These are phyloP conservation scores for Thermoascus crustaceus DNA, from an alignment of 2,329 filamentous ascomycete species.

Conservation along the genomic window DNA sequence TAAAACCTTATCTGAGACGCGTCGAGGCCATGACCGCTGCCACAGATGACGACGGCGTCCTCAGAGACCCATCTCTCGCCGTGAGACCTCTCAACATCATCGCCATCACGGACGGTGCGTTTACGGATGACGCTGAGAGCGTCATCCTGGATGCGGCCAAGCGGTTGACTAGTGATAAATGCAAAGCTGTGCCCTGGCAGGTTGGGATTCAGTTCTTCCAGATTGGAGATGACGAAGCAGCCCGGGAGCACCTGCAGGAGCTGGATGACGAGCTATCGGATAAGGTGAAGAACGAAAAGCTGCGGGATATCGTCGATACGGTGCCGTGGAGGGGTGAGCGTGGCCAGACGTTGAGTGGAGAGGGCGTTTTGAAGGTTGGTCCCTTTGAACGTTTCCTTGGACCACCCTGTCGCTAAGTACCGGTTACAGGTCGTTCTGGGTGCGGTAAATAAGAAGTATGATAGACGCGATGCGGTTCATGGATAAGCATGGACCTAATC, in stretches of 20 bases:
- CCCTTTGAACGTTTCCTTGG: neutral
- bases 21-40: conserved; percentile 39
- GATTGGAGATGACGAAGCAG: conserved; percentile 64
- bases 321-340: conserved; percentile 58
- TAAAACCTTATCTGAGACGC: conserved; percentile 60
- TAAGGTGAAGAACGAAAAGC: conserved; percentile 33
- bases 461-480: conserved; percentile 34
- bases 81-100: conserved; percentile 84
- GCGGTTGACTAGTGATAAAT: conserved; percentile 53
- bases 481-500: conserved; percentile 11
- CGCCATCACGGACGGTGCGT: conserved; percentile 80
- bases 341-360: conserved; percentile 50
- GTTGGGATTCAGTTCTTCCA: conserved; percentile 95
- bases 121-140: conserved; percentile 69
- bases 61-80: conserved; percentile 19
- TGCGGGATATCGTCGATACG: conserved; percentile 89
- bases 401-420: neutral
- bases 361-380: conserved; percentile 63
- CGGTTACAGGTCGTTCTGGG: conserved; percentile 54
- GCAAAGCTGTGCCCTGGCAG: conserved; percentile 69
- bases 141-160: conserved; percentile 60
- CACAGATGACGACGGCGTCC: conserved; percentile 26
- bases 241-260: conserved; percentile 56
- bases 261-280: conserved; percentile 67
- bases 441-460: conserved; percentile 60